phyloP scores from a whole-genome alignment of 257 asterid genomes.

The Oldenlandia corymbosa region DNA sequence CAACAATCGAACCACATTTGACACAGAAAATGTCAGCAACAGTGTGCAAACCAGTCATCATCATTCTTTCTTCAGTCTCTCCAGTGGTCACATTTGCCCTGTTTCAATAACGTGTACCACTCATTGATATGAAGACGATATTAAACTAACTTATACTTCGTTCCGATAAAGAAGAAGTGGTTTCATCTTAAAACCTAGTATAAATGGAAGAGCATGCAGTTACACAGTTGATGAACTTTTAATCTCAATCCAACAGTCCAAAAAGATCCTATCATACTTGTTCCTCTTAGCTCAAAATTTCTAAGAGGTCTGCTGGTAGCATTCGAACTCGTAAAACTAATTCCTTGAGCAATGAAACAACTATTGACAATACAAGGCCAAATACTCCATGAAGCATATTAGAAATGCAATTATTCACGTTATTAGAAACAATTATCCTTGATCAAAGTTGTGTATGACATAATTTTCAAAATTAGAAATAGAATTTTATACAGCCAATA shows the following conservation, averaged over 20 bases:
- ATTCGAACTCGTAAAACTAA: background rate
- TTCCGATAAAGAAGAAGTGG: background rate
- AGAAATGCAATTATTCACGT: background rate
- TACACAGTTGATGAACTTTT: background rate
- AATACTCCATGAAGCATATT: background rate
- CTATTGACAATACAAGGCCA: background rate
- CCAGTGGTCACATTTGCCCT: conserved; percentile 57
- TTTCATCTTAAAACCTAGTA: background rate
- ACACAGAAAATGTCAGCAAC: conserved; percentile 76
- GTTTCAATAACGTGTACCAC: conserved; percentile 9
- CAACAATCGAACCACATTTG: conserved; percentile 56
- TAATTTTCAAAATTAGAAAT: too few species aligned
- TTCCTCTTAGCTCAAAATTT: conserved; percentile 5
- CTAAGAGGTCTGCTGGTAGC: background rate
- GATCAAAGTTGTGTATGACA: too few species aligned
- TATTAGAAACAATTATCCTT: background rate
- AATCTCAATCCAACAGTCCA: too few species aligned
- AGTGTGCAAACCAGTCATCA: conserved; percentile 65
- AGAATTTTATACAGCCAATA: background rate
- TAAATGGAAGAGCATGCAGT: background rate
- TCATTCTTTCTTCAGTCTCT: conserved; percentile 60
- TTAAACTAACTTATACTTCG: too few species aligned
- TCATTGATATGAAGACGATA: background rate
- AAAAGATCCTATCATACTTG: background rate
- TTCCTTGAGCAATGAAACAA: background rate